Evolutionary conservation across 2,329 filamentous ascomycete species (phyloP), one percentile per base, ranked within the genome.

Genomic region (Phyllosticta citriasiana): DNA sequence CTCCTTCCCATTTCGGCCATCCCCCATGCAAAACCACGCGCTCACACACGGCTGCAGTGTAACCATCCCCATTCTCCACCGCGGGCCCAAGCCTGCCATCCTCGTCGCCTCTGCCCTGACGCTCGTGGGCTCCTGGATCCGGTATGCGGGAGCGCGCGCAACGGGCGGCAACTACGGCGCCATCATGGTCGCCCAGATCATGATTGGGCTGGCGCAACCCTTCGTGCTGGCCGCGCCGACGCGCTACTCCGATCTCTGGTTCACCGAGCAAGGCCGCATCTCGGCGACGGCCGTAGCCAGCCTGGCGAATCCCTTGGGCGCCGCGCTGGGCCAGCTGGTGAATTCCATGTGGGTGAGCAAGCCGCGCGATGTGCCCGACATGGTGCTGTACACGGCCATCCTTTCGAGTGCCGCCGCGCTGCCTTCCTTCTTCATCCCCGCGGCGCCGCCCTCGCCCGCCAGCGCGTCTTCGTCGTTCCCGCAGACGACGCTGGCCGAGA

Each of bases 211-310:
- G 50, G 86, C 91, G 0, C 94, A 99, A 71, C 92, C 94, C 0
- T 97, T 97, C 72, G 90, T 96, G 12, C 83, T 97, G 9, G 86
- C 88, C 6, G 91, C 93, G 0, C 93, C 94, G 0, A 93, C 94
- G 0, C 81, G 90, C 64, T 99, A 96, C 75, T 94, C 89, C 60
- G 92, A 97, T 71, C 78, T 96, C 63, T 97, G 94, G 94, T 97
- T 97, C 76, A 92, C 90, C 1, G 86, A 88, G 67, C 78, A 80
- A 10, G 93, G 92, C 7, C 84, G 94, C 60, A 89, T 96, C 12
- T 87, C 88, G 59, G 93, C 93, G 19, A 97, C 93, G 0, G 94
- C 93, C 0, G 70, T 96, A 40, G 87, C 88, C 24, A 92, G 86
- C 63, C 76, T 97, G 62, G 90, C 93, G 3, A 97, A 97, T 73